Conservation (phyloP, 106 monocot species). For the Dendrobium catenatum region DNA sequence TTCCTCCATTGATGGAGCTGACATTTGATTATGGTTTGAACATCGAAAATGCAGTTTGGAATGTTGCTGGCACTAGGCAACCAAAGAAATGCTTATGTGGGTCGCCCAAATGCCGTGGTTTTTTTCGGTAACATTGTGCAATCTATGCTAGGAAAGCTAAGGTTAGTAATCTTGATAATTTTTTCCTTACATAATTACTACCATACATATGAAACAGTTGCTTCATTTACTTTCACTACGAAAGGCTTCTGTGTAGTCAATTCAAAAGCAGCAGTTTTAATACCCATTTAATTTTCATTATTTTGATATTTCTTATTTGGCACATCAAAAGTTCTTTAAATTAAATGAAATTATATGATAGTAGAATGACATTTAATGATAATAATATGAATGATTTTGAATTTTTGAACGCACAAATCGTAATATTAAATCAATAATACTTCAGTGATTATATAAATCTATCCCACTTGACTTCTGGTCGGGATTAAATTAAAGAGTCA, state of each 20-base stretch:
- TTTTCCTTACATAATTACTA: not conserved
- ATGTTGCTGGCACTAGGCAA: constrained; percentile 9
- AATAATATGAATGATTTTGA: not conserved
- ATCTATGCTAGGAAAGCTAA: not conserved
- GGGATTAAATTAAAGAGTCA: not conserved
- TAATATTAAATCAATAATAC: too few relatives aligned
- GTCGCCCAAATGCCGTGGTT: constrained; percentile 54
- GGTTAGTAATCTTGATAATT: not conserved
- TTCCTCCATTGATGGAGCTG: constrained; percentile 77
- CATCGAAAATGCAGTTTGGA: not conserved
- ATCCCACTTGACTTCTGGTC: not conserved
- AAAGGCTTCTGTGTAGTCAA: not conserved
- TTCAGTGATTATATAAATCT: not conserved
- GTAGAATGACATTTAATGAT: not conserved
- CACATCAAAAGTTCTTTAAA: not conserved
- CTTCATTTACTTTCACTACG: not conserved
- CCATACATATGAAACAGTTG: not conserved
- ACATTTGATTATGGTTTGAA: constrained; percentile 70
- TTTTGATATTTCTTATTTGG: not conserved
- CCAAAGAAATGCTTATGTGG: constrained; percentile 62
- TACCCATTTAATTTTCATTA: not conserved
- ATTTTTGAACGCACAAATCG: not conserved
- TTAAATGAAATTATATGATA: not conserved
- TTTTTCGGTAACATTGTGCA: constrained; percentile 27
- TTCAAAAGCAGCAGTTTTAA: not conserved